Conservation (phyloP, 139 green algal genomes). For the Medakamo hakoo region DNA sequence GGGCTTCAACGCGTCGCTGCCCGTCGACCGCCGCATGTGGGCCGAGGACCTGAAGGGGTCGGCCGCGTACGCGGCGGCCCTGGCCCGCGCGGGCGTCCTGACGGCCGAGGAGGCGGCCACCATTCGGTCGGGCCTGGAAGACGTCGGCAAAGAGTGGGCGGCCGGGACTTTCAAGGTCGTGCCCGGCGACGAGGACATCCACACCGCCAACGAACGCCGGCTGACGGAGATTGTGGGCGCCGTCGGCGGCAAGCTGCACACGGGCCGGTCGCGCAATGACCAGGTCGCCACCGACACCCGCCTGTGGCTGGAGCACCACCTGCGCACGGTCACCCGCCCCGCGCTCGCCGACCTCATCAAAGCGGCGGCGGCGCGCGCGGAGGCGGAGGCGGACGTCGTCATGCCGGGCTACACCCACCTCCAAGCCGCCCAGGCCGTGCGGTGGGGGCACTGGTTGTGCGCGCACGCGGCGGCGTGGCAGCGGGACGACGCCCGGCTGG, state of each 20-base stretch:
- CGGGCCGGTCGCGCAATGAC: conserved; percentile 86
- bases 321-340: conserved; percentile 39
- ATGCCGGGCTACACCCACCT: conserved; percentile 96
- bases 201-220: conserved; percentile 91
- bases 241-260: conserved; percentile 95
- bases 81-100: conserved; percentile 71
- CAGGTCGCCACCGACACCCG: conserved; percentile 95
- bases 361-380: conserved; percentile 56
- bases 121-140: conserved; percentile 59
- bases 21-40: conserved; percentile 87
- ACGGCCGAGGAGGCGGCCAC: conserved; percentile 53
- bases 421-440: conserved; percentile 84
- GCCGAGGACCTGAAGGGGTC: conserved; percentile 78
- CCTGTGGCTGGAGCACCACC: conserved; percentile 68
- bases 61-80: conserved; percentile 77
- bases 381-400: conserved; percentile 71
- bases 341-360: conserved; percentile 65
- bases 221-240: conserved; percentile 77
- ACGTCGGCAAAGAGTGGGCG: conserved; percentile 54
- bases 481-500: conserved; percentile 80
- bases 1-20: conserved; percentile 90
- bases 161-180: conserved; percentile 59
- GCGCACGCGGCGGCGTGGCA: conserved; percentile 79
- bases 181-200: conserved; percentile 88
- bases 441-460: conserved; percentile 91